Conservation (phyloP, 2,329 filamentous ascomycete species). For the Sclerotinia trifoliorum region DNA sequence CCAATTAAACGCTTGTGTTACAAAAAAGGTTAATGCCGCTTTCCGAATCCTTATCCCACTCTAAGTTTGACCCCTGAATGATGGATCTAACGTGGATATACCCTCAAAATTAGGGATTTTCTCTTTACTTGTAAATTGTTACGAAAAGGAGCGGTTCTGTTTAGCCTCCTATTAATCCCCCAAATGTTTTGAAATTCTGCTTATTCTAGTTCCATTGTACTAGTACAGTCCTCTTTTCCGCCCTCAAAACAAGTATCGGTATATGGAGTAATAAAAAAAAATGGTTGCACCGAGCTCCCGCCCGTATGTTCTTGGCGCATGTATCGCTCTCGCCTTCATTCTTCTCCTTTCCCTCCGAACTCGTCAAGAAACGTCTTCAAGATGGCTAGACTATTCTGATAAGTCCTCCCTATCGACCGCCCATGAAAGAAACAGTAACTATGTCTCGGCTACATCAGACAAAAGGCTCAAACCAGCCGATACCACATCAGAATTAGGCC, state of each 20-base stretch:
- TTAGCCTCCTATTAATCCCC: neutral
- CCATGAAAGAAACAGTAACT: neutral
- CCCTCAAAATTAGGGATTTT: neutral
- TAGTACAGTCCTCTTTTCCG: neutral
- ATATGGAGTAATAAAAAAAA: neutral
- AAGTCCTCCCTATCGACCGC: neutral
- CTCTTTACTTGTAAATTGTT: neutral
- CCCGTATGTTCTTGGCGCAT: neutral
- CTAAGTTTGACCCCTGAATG: neutral
- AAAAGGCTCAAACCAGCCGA: neutral
- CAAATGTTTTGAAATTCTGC: neutral
- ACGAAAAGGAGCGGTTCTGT: neutral
- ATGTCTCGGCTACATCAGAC: neutral
- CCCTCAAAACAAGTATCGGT: neutral
- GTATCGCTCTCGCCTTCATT: neutral
- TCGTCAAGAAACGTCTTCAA: neutral
- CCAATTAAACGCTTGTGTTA: neutral
- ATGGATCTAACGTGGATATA: neutral
- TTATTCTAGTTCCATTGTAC: neutral
- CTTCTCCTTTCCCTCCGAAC: neutral
- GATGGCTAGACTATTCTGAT: slow-evolving; percentile 16
- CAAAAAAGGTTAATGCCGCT: neutral
- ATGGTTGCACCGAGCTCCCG: neutral
- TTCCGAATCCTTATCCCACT: neutral
- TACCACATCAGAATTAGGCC: slow-evolving; percentile 11